phyloP scores from a whole-genome alignment of 805 yeast genomes.

The Candida sakaeoensis region DNA sequence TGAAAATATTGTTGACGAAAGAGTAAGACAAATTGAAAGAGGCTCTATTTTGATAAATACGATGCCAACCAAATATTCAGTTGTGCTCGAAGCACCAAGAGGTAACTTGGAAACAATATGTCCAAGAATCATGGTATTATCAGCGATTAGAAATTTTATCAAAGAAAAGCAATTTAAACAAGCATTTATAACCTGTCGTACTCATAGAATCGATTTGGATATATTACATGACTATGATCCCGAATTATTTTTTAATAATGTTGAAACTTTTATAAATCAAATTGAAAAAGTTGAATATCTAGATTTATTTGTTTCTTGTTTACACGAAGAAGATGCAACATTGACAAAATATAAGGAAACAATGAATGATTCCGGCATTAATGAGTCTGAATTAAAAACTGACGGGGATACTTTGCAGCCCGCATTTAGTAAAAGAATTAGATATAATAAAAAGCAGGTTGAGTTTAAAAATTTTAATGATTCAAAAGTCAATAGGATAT shows the following conservation, averaged over 20 bases:
- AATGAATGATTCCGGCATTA: slow-evolving; percentile 15
- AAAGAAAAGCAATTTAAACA: slow-evolving; percentile 50
- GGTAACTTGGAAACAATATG: slow-evolving; percentile 93
- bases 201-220: slow-evolving; percentile 89
- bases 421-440: slow-evolving; percentile 16
- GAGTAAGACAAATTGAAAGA: slow-evolving; percentile 84
- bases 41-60: slow-evolving; percentile 82
- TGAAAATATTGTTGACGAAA: slow-evolving; percentile 55
- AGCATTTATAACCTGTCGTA: slow-evolving; percentile 84
- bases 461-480: slow-evolving; percentile 25
- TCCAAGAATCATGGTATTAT: slow-evolving; percentile 88
- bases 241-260: slow-evolving; percentile 55
- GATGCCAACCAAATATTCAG: slow-evolving; percentile 78
- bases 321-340: slow-evolving; percentile 83
- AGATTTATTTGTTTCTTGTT: slow-evolving; percentile 82
- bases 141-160: slow-evolving; percentile 74
- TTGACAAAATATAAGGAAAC: slow-evolving; percentile 82
- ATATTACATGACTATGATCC: slow-evolving; percentile 87
- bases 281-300: slow-evolving; percentile 70
- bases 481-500: slow-evolving; percentile 71
- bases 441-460: slow-evolving; percentile 34
- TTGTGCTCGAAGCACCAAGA: slow-evolving; percentile 89
- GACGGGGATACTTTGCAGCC: slow-evolving; percentile 15
- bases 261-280: slow-evolving; percentile 66
- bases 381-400: slow-evolving; percentile 14